Conservation (phyloP, 1,284 basidiomycete species). For the Leccinum variabile region DNA sequence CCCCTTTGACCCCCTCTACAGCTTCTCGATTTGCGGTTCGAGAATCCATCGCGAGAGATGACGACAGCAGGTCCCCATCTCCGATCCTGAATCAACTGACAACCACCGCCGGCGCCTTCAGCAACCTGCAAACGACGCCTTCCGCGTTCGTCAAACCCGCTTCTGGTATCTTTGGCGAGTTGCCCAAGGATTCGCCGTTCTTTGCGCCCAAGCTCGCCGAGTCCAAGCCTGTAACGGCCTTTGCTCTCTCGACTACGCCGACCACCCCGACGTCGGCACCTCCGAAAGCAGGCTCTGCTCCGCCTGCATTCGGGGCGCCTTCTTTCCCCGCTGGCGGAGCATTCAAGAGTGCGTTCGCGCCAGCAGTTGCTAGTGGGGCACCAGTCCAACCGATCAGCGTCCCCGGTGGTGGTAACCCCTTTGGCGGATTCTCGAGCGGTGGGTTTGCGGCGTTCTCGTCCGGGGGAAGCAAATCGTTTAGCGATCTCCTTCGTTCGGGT, state of each 20-base stretch:
- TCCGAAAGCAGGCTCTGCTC: conserved; percentile 33
- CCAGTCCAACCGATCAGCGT: conserved; percentile 7
- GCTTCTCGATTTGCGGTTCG: conserved; percentile 14
- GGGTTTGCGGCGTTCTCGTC: conserved; percentile 35
- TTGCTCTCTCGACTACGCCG: conserved; percentile 32
- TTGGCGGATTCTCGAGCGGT: conserved; percentile 25
- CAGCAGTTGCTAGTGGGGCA: neutral
- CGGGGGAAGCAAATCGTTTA: conserved; percentile 39
- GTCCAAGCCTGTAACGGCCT: conserved; percentile 37
- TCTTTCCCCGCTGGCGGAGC: conserved; percentile 18
- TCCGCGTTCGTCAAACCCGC: conserved; percentile 40
- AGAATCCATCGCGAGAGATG: conserved; percentile 14
- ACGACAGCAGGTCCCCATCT: conserved; percentile 34
- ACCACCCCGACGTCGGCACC: conserved; percentile 37
- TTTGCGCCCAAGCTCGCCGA: conserved; percentile 43
- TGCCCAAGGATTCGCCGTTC: conserved; percentile 52
- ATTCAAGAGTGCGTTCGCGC: conserved; percentile 18
- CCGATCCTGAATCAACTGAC: conserved; percentile 15
- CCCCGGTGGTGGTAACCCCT: conserved; percentile 13
- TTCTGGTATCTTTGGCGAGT: conserved; percentile 39
- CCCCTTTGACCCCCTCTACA: neutral
- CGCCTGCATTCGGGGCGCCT: conserved; percentile 35
- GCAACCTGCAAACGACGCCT: conserved; percentile 37
- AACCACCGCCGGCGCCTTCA: conserved; percentile 37
- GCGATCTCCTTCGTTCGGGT: conserved; percentile 39